Conservation (phyloP, 495 filamentous ascomycete species). For the Neurospora discreta region DNA sequence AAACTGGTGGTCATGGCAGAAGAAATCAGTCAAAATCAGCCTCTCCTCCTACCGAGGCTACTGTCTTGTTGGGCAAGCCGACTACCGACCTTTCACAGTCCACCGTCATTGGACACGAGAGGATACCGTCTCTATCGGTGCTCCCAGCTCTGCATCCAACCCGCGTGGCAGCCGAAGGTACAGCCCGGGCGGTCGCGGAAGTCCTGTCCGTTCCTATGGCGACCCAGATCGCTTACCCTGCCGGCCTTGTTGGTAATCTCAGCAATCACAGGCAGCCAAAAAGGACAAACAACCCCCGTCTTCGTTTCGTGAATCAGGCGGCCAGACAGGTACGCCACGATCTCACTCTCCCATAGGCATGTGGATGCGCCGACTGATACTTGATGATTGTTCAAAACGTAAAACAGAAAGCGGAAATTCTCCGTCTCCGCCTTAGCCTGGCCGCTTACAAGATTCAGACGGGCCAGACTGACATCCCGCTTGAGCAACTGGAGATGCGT, state of each 20-base stretch:
- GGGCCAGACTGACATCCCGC: conserved; percentile 37
- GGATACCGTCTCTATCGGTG: background rate
- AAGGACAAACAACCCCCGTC: conserved; percentile 2
- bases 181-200: background rate
- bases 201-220: background rate
- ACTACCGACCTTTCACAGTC: background rate
- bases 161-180: background rate
- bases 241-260: background rate
- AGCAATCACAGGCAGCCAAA: background rate
- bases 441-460: conserved; percentile 45
- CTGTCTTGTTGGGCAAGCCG: background rate
- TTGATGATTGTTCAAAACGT: background rate
- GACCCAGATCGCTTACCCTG: background rate
- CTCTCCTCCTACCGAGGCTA: background rate
- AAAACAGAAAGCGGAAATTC: conserved; percentile 35
- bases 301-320: background rate
- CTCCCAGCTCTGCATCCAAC: background rate
- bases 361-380: background rate
- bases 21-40: background rate
- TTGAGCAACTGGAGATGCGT: conserved; percentile 28
- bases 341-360: background rate
- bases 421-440: conserved; percentile 39
- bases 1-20: background rate
- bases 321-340: background rate
- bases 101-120: background rate